phyloP scores from a whole-genome alignment of 2,329 filamentous ascomycete species.

The Aspergillus sp. region DNA sequence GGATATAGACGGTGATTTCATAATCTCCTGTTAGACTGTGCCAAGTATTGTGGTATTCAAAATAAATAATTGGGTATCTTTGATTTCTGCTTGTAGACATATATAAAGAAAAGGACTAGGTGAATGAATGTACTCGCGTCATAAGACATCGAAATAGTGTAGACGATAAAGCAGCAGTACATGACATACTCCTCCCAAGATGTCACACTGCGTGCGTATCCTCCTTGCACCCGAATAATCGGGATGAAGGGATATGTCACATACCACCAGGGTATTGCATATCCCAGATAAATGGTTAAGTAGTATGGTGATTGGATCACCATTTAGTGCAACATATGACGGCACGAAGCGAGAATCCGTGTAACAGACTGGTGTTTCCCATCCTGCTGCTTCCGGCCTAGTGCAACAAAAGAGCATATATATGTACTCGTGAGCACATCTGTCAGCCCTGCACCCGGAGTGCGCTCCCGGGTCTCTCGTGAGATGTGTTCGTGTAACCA shows the following conservation, averaged over 20 bases:
- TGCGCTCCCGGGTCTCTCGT: neutral
- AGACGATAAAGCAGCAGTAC: neutral
- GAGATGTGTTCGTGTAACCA: neutral
- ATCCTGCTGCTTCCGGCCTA: neutral
- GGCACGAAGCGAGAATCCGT: neutral
- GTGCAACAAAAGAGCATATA: neutral
- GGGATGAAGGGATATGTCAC: neutral
- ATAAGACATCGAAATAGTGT: neutral
- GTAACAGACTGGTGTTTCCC: neutral
- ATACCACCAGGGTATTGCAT: neutral
- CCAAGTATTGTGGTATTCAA: neutral
- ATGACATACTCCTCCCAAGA: neutral
- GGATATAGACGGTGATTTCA: neutral
- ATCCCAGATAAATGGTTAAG: neutral
- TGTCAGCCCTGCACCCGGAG: neutral
- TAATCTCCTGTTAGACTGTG: neutral
- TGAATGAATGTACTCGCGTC: neutral
- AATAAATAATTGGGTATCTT: neutral
- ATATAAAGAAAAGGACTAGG: neutral
- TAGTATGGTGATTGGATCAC: neutral
- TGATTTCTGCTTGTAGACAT: neutral
- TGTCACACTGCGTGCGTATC: neutral
- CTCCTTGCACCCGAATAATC: neutral
- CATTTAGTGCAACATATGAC: neutral
- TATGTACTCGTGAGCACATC: neutral